These are phyloP conservation scores for Rhipidocladum racemiflorum DNA, from an alignment of 176 grass and related monocot species.

Conservation along the genomic window DNA sequence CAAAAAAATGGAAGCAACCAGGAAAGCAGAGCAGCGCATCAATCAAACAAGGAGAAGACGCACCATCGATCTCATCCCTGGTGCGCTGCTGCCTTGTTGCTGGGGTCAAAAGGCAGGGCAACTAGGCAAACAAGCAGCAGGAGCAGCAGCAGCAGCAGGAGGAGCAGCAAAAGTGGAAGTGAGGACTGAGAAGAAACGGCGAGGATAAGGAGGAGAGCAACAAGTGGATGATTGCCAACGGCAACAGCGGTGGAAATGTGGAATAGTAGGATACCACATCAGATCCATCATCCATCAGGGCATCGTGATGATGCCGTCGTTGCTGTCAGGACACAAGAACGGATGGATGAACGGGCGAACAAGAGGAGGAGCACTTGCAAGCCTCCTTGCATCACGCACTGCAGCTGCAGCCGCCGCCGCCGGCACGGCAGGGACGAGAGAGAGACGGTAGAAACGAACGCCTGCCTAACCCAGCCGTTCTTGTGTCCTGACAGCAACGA, in stretches of 20 bases:
- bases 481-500: no score
- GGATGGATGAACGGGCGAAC: no score
- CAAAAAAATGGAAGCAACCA: fast-evolving
- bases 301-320: not conserved
- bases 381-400: not conserved
- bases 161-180: not conserved
- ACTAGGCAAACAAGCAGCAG: not conserved
- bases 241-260: no score
- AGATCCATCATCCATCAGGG: not conserved
- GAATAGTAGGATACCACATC: not conserved
- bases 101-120: not conserved
- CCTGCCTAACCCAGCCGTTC: no score
- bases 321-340: not conserved
- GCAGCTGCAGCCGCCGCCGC: no score
- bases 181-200: not conserved
- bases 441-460: not conserved
- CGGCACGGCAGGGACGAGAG: not conserved
- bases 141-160: not conserved
- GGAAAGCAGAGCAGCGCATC: not conserved
- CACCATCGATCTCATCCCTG: not conserved
- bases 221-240: not conserved
- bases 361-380: not conserved
- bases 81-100: not conserved
- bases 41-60: not conserved
- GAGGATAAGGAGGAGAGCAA: not conserved